A percentile compares a stretch with the other conserved stretches of the same genome.
phyloP scores from a whole-genome alignment of 2,329 filamentous ascomycete species.

The Fusarium sp. region DNA sequence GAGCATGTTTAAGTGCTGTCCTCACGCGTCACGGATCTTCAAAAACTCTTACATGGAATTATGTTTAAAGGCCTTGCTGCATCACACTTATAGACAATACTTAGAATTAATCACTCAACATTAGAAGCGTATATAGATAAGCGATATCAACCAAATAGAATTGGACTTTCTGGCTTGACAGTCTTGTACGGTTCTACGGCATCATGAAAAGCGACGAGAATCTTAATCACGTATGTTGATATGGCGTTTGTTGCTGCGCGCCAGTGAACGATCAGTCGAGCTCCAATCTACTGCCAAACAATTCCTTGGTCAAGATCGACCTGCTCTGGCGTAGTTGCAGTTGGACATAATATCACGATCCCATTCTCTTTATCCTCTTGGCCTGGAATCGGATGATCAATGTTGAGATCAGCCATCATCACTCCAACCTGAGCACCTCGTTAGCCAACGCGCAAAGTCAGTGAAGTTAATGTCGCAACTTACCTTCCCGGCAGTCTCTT shows the following conservation, averaged over 20 bases:
- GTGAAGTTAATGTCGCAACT: not conserved
- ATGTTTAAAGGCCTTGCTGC: rapidly evolving
- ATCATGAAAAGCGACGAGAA: rapidly evolving
- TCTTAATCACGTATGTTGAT: not conserved
- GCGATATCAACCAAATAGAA: not conserved
- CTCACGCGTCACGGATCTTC: rapidly evolving
- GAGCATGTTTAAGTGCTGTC: not conserved
- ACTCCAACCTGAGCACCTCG: not conserved
- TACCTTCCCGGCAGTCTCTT: conserved; percentile 16
- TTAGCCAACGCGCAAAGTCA: not conserved
- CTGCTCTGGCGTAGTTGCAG: not conserved
- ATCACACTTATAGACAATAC: not conserved
- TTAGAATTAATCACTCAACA: not conserved
- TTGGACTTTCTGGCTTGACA: not conserved
- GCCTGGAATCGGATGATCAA: conserved; percentile 9
- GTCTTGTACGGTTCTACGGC: rapidly evolving
- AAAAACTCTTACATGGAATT: not conserved
- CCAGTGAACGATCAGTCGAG: too few relatives aligned
- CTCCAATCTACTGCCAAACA: not conserved
- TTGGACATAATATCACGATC: conserved; percentile 23
- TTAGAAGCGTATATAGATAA: not conserved
- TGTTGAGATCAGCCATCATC: conserved; percentile 13
- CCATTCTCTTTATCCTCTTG: conserved; percentile 29
- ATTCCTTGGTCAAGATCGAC: not conserved
- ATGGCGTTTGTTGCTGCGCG: too few relatives aligned